Evolutionary conservation across 2,329 filamentous ascomycete species (phyloP), one percentile per base, ranked within the genome.

Genomic region (Aspergillus viridinutans): DNA sequence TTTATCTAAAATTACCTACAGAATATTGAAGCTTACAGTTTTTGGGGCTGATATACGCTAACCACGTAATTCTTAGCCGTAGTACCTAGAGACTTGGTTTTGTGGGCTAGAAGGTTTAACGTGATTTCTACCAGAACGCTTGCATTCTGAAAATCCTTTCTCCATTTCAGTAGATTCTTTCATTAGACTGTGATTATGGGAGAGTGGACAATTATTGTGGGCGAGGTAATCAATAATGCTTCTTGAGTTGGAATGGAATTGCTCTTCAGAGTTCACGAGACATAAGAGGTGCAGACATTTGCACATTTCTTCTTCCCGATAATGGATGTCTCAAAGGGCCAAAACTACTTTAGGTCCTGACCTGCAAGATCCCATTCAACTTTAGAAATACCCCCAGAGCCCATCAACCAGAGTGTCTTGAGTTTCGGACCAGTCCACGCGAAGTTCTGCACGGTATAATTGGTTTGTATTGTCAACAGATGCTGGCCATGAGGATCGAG

Each of bases 361-460:
- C 73, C 73, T 25, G 61, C 62, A 50, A 76, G 60, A 26, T 72
- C 63, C 72, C 72, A 76, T 55, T 69, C 65, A 5, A 77, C 74
- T 59, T 68, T 73, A 45, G 68, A 69, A 26, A 77, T 70, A 0
- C 76, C 75, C 10, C 68, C 69, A 38, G 72, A 67, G 0, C 75
- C 74, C 66, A 76, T 71, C 49, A 78, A 54, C 76, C 75, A 77
- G 28, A 78, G 59, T 23, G 72, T 71, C 50, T 69, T 73, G 50
- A 74, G 64, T 63, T 76, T 67, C 7, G 66, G 59, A 0, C 75
- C 75, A 2, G 70, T 72, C 75, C 74, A 79, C 38, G 72, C 74
- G 58, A 79, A 74, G 59, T 79, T 79, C 65, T 77, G 71, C 43
- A 78, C 76, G 2, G 73, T 72, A 57, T 73, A 77, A 54, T 74